phyloP scores from a whole-genome alignment of 257 asterid genomes.

The Przewalskia tangutica region DNA sequence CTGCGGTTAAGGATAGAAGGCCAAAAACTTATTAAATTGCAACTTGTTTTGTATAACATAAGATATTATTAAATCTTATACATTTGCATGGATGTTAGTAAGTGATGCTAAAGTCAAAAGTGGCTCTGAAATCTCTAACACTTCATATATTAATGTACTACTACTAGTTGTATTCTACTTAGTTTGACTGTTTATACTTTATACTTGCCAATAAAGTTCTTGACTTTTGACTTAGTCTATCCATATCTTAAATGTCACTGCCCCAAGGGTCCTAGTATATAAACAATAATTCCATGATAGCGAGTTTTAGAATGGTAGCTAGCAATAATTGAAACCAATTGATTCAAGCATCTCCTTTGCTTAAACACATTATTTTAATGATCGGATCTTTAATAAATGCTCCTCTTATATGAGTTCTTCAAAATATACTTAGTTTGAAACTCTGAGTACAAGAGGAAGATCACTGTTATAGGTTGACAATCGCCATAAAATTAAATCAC shows the following conservation, averaged over 20 bases:
- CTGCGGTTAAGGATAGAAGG: conserved; percentile 6
- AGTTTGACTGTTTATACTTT: conserved; percentile 11
- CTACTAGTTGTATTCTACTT: background rate
- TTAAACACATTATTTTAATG: background rate
- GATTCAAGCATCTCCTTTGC: background rate
- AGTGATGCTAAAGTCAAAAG: conserved; percentile 28
- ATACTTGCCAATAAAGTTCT: background rate
- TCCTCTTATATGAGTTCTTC: background rate
- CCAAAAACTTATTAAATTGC: conserved; percentile 8
- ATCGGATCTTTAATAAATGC: background rate
- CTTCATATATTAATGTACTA: background rate
- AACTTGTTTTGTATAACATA: conserved; percentile 5
- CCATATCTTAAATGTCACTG: background rate
- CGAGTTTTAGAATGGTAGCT: background rate
- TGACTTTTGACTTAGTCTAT: background rate
- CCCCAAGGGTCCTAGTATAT: background rate
- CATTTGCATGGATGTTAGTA: background rate
- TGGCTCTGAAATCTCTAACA: conserved; percentile 17
- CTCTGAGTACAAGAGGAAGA: background rate
- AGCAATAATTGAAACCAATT: background rate
- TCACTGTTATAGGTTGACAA: background rate
- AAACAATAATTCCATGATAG: background rate
- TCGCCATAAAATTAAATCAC: background rate
- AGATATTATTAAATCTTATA: background rate
- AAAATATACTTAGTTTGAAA: background rate